phyloP scores from a whole-genome alignment of 306 rosid genomes.

The Sphenostylis stenocarpa region DNA sequence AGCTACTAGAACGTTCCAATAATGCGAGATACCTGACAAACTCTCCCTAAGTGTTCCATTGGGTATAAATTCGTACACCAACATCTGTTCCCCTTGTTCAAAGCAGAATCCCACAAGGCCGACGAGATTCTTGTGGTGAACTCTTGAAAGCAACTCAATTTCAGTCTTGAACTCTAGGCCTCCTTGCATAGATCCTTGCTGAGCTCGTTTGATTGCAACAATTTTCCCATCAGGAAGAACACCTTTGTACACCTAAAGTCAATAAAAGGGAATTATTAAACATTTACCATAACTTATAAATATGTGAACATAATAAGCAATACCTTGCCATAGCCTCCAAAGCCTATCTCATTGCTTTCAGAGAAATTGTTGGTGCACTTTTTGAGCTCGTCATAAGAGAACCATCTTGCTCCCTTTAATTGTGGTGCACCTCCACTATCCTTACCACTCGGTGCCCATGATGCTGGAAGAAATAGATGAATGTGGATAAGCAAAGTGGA shows the following conservation, averaged over 20 bases:
- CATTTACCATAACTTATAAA: neutral
- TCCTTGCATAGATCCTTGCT: conserved; percentile 96
- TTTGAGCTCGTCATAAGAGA: conserved; percentile 90
- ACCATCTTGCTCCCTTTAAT: conserved; percentile 97
- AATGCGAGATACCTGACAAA: conserved; percentile 56
- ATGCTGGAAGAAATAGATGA: conserved; percentile 54
- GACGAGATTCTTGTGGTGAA: conserved; percentile 97
- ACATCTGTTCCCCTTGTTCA: conserved; percentile 94
- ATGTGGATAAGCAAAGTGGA: conserved; percentile 18
- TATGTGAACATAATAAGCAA: neutral
- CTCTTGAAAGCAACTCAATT: conserved; percentile 94
- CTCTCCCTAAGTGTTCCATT: conserved; percentile 84
- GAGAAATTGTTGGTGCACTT: conserved; percentile 75
- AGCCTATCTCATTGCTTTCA: conserved; percentile 71
- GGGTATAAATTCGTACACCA: conserved; percentile 83
- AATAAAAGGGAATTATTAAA: neutral
- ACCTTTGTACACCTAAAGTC: conserved; percentile 79
- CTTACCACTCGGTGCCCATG: conserved; percentile 91
- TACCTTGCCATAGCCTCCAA: conserved; percentile 98
- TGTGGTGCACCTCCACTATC: conserved; percentile 98
- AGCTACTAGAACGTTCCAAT: neutral
- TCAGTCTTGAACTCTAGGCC: conserved; percentile 92
- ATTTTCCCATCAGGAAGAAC: conserved; percentile 68
- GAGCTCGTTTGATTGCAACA: conserved; percentile 94
- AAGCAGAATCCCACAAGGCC: conserved; percentile 94